Base-by-base conservation (phyloP, 2,329 filamentous ascomycete genomes). In the Nemania sp. region DNA sequence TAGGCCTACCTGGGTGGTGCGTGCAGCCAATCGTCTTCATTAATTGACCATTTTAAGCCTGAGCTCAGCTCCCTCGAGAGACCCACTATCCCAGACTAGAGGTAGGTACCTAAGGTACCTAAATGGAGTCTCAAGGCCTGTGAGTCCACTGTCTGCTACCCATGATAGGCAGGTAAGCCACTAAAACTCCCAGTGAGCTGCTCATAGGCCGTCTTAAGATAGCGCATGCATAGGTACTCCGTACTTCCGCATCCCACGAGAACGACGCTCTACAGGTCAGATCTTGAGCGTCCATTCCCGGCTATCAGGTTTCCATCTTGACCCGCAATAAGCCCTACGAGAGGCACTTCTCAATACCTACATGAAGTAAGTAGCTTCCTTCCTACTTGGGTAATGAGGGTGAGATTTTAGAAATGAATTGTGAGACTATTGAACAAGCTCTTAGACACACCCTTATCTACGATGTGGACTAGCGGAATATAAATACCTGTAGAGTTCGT, bases 41-140 rank as follows among this genome's bases (percentile, higher is more conserved):
- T 67, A 67, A 66, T 67, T 68, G 61, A 66, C 47, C 53, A 35
- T 61, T 62, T 65, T 65, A 68, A 68, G 65, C 62, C 68, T 62
- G 66, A 67, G 66, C 66, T 68, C 67, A 71, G 69, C 69, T 68
- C 54, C 56, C 63, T 59, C 10, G 11, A 11, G 20, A 18, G 34
- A 34, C 45, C 54, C 56, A 61, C 42, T 13, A 4, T 46, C 21
- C 13, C 54, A 50, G 57, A 52, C 51, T 54, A 62, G 56, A 9
- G 21, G 21, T 29, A 39, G n/a, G n/a, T n/a, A n/a, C n/a, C n/a
- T n/a, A n/a, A n/a, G n/a, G n/a, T n/a, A n/a, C n/a, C n/a, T n/a
- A n/a, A n/a, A n/a, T n/a, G n/a, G n/a, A n/a, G 54, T 53, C 57
- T 52, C 25, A 42, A 49, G 35, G 48, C 51, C 55, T 49, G 46